These are phyloP conservation scores for Aspergillus hancockii DNA, from an alignment of 495 filamentous ascomycete genomes.

Conservation along the genomic window DNA sequence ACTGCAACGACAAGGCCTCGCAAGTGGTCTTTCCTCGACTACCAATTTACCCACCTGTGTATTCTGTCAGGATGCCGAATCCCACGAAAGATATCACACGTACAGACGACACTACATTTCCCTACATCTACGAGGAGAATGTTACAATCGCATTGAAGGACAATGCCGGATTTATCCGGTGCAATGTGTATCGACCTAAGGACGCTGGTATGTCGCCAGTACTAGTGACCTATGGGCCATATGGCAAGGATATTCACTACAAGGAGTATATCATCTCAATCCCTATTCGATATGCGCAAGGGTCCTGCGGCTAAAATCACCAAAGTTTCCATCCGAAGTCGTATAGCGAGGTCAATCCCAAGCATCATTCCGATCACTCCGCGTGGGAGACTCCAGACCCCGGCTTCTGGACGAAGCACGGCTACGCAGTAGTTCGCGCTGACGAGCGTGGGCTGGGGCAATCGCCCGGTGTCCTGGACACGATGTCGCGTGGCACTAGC, in stretches of 20 bases:
- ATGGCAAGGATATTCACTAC: conserved; percentile 59
- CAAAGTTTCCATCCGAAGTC: conserved; percentile 39
- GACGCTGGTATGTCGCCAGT: conserved; percentile 31
- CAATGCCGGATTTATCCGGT: conserved; percentile 37
- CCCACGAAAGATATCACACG: conserved; percentile 40
- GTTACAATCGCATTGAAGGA: conserved; percentile 35
- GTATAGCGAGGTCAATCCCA: conserved; percentile 50
- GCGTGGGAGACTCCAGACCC: conserved; percentile 68
- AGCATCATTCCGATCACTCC: conserved; percentile 53
- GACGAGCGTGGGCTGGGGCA: conserved; percentile 63
- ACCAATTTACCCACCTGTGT: too few species aligned
- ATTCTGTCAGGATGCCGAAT: conserved; percentile 35
- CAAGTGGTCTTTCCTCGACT: not conserved
- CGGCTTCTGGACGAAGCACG: conserved; percentile 60
- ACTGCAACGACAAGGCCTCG: not conserved
- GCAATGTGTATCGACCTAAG: conserved; percentile 45
- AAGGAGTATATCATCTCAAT: conserved; percentile 21
- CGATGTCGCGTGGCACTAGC: conserved; percentile 58
- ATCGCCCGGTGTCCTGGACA: conserved; percentile 58
- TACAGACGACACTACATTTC: conserved; percentile 29
- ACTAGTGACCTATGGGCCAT: conserved; percentile 53
- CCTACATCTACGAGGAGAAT: conserved; percentile 44
- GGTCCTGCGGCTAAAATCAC: conserved; percentile 1
- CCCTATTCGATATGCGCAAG: not conserved
- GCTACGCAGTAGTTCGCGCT: conserved; percentile 60